Conservation (phyloP, 2,329 filamentous ascomycete species). For the Aspergillus arachidicola region DNA sequence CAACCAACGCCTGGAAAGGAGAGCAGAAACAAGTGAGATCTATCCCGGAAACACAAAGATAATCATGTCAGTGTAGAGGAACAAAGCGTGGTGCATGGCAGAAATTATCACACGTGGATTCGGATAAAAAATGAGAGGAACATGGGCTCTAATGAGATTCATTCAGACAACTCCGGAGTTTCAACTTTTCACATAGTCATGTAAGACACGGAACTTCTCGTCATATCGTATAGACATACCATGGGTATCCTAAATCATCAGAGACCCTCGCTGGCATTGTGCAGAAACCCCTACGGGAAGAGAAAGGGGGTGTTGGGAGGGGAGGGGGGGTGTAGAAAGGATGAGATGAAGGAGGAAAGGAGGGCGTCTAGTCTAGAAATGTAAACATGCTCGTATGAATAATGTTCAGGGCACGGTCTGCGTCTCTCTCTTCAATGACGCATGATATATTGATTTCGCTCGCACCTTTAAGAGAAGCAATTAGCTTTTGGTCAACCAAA, state of each 20-base stretch:
- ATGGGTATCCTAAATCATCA: constrained; percentile 22
- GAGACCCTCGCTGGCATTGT: neutral
- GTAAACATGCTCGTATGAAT: constrained; percentile 96
- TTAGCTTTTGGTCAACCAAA: constrained; percentile 17
- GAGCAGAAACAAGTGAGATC: neutral
- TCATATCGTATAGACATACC: constrained; percentile 9
- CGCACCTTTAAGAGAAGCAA: constrained; percentile 62
- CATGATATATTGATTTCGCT: constrained; percentile 99
- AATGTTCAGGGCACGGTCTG: constrained; percentile 91
- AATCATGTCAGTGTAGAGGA: neutral
- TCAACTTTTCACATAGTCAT: neutral
- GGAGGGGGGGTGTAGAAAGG: neutral
- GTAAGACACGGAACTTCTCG: constrained; percentile 7
- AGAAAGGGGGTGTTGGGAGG: neutral
- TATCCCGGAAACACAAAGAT: neutral
- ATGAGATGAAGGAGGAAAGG: neutral
- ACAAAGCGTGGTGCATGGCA: neutral
- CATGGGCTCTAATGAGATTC: neutral
- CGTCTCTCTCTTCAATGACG: constrained; percentile 89
- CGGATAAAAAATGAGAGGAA: neutral
- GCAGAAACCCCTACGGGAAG: neutral
- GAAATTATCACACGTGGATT: neutral
- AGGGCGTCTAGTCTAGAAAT: constrained; percentile 70
- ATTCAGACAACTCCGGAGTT: neutral
- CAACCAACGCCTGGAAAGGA: neutral